Evolutionary conservation across 257 asterid genomes (phyloP).

Genomic region (Paraleonurus japonicus): DNA sequence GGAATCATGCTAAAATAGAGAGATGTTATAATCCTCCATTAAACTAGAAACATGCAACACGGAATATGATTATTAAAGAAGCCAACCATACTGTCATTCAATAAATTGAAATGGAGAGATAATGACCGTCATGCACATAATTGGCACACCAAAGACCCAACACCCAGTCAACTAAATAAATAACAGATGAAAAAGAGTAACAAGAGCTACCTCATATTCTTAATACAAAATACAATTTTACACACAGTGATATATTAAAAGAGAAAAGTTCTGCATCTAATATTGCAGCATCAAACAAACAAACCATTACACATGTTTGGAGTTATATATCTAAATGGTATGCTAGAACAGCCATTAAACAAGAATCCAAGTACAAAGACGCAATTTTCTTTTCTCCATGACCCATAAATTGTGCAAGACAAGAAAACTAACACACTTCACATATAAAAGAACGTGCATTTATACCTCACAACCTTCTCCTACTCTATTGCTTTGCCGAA

Average conservation of each 20-base stretch:
- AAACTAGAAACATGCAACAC: background rate
- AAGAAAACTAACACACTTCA: background rate
- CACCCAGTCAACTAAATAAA: background rate
- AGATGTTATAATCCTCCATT: background rate
- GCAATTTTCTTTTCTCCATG: background rate
- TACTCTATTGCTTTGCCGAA: background rate
- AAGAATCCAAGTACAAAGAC: background rate
- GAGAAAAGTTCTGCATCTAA: background rate
- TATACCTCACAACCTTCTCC: background rate
- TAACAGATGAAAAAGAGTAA: background rate
- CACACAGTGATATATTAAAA: background rate
- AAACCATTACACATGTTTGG: background rate
- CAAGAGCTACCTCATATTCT: background rate
- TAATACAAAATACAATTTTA: background rate
- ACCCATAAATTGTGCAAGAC: background rate
- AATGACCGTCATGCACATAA: background rate
- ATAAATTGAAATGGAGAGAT: background rate
- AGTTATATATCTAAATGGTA: background rate
- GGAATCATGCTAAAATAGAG: background rate
- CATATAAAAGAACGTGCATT: background rate
- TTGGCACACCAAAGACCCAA: background rate
- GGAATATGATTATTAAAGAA: background rate
- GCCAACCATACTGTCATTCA: background rate
- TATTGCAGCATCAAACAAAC: background rate
- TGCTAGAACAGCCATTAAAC: background rate